Evolutionary conservation across 2,329 filamentous ascomycete species (phyloP).

Genomic region (Metarhizium anisopliae): DNA sequence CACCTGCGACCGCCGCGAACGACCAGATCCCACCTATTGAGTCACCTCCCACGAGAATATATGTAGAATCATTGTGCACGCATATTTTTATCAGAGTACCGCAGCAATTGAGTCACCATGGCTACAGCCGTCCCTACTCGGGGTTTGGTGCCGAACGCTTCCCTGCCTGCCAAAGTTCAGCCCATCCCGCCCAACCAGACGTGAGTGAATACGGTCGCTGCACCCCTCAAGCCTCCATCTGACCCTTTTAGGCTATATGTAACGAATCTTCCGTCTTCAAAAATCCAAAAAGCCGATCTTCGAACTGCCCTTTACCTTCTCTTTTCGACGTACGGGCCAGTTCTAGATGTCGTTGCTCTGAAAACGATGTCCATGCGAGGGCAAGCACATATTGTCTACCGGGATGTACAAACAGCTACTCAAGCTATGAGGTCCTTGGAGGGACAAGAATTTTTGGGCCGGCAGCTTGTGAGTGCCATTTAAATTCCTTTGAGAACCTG

Average conservation of each 20-base stretch:
- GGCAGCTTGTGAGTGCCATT: slow-evolving; percentile 60
- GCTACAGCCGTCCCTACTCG: slow-evolving; percentile 29
- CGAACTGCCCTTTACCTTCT: slow-evolving; percentile 83
- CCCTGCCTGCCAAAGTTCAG: slow-evolving; percentile 41
- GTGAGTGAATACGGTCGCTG: slow-evolving; percentile 33
- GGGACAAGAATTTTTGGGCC: slow-evolving; percentile 77
- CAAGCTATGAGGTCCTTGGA: slow-evolving; percentile 88
- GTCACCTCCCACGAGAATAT: background rate
- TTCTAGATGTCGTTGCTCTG: slow-evolving; percentile 84
- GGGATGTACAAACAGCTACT: slow-evolving; percentile 83
- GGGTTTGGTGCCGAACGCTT: slow-evolving; percentile 30
- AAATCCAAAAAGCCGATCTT: slow-evolving; percentile 82
- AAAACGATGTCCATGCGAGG: slow-evolving; percentile 91
- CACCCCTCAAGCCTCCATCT: slow-evolving; percentile 1
- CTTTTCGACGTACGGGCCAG: slow-evolving; percentile 86
- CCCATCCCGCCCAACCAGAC: slow-evolving; percentile 64
- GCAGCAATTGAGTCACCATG: slow-evolving; percentile 17
- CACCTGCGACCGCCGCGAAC: no score
- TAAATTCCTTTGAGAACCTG: background rate
- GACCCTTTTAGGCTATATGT: slow-evolving; percentile 64
- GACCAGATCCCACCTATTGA: background rate
- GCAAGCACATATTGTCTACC: slow-evolving; percentile 87
- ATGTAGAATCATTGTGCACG: background rate
- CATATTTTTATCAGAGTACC: background rate
- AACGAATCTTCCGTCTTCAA: slow-evolving; percentile 74